Evolutionary conservation across 306 rosid genomes (phyloP), one percentile per base, ranked within the genome.

Genomic region (Cucumis hystrix): DNA sequence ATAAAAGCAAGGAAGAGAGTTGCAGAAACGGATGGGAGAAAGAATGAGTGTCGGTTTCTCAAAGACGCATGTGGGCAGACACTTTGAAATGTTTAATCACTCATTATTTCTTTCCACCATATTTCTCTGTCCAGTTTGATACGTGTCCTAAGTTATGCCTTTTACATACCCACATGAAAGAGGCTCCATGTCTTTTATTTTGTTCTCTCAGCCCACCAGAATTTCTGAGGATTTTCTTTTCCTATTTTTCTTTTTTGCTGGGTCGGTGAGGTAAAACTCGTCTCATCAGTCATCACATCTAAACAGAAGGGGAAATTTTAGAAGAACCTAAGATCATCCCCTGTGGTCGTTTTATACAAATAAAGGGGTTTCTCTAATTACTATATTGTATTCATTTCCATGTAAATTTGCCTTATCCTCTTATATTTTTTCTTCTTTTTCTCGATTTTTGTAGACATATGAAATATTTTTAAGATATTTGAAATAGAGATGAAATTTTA

Each of bases 31-130:
- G n/a, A 71, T 71, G 60, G 76, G 28, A 71, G 76, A 28, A 49
- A 21, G 57, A 45, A 43, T 45, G 37, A 45, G 75, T 69, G 75
- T 69, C 75, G 75, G 75, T 45, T 43, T 67, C 10, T 17, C 73
- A 40, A 20, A 68, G 74, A 25, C 6, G 74, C 76, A 71, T 71
- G 76, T 71, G 76, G 60, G 76, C 76, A 71, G 76, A 71, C 76
- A 71, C 59, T 47, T 45, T 15, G 59, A 71, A 71, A 23, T 71
- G 56, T 71, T 71, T 18, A 39, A 40, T 67, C 59, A 25, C 59
- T 21, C 59, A 71, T 71, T 71, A 71, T 25, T 68, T 68, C 10
- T 52, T 68, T 43, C n/a, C 51, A 45, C 74, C 75, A 69, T 69
- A 69, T 72, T 72, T 51, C 61, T 72, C 21, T 72, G 40, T 72